A percentile compares a stretch with the other conserved stretches of the same genome.
Conservation (phyloP, 2,329 filamentous ascomycete species). For the Xylariaceae sp. region DNA sequence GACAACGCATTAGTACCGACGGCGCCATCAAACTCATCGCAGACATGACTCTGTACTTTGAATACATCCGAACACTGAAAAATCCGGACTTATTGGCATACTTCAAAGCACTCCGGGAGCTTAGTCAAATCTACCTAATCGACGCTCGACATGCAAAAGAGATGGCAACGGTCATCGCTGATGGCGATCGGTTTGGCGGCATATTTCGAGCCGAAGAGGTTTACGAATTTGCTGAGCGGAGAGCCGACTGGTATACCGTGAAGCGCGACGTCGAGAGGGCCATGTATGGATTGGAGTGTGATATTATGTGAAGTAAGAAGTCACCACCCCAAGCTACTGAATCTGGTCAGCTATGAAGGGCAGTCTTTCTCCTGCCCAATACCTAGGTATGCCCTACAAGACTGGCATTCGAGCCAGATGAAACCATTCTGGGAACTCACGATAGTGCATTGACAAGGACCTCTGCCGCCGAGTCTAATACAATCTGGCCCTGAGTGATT, state of each 20-base stretch:
- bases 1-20: constrained; percentile 84
- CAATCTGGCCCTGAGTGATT: too few species aligned
- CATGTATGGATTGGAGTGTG: constrained; percentile 94
- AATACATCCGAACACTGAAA: constrained; percentile 74
- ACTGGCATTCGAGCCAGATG: too few species aligned
- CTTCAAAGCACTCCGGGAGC: constrained; percentile 84
- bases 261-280: constrained; percentile 85
- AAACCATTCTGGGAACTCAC: too few species aligned
- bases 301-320: constrained; percentile 60
- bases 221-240: constrained; percentile 90
- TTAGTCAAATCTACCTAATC: constrained; percentile 94
- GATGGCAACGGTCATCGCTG: constrained; percentile 90
- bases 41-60: constrained; percentile 91
- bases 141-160: constrained; percentile 85
- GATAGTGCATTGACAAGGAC: too few species aligned
- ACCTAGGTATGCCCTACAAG: too few species aligned
- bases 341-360: too few species aligned
- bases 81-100: constrained; percentile 85
- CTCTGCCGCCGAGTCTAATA: too few species aligned
- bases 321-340: too few species aligned
- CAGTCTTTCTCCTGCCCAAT: too few species aligned
- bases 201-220: constrained; percentile 96
- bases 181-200: constrained; percentile 82
- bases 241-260: constrained; percentile 93
- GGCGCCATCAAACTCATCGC: constrained; percentile 91